Conservation (phyloP, 345 rosid genomes). For the Populus pruinosa region DNA sequence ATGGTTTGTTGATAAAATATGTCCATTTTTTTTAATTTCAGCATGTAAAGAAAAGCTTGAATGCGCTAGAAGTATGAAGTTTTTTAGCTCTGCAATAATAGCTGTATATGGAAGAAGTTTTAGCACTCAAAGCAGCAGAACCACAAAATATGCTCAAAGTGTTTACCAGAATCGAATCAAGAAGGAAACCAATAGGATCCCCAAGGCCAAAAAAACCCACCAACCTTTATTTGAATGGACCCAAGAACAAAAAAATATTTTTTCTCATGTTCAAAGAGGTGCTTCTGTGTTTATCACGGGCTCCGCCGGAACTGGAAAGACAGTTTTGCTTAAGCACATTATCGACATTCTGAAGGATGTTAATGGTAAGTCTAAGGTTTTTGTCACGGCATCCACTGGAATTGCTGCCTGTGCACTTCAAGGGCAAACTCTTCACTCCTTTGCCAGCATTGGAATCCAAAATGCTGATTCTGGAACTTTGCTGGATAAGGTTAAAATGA, state of each 20-base stretch:
- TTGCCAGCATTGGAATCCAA: slow-evolving; percentile 25
- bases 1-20: too few relatives aligned
- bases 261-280: slow-evolving; percentile 19
- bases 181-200: not conserved
- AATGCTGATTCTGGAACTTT: not conserved
- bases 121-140: slow-evolving; percentile 8
- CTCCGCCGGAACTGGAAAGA: slow-evolving; percentile 41
- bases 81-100: slow-evolving; percentile 8
- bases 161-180: slow-evolving; percentile 6
- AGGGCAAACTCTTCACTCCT: slow-evolving; percentile 38
- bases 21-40: too few relatives aligned
- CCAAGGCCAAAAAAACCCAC: not conserved
- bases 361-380: slow-evolving; percentile 21
- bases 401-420: slow-evolving; percentile 33
- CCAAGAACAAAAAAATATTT: slow-evolving; percentile 28
- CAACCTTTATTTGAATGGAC: slow-evolving; percentile 23
- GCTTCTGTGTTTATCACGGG: slow-evolving; percentile 33
- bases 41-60: too few relatives aligned
- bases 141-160: not conserved
- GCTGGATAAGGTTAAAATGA: slow-evolving; percentile 13
- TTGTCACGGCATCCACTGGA: slow-evolving; percentile 43
- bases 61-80: not conserved
- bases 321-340: slow-evolving; percentile 17
- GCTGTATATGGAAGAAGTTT: slow-evolving; percentile 11
- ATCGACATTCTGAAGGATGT: slow-evolving; percentile 10